A percentile compares a stretch with the other conserved stretches of the same genome.
Evolutionary conservation across 2,329 filamentous ascomycete genomes (phyloP).

Genomic region (Neurospora crassa): DNA sequence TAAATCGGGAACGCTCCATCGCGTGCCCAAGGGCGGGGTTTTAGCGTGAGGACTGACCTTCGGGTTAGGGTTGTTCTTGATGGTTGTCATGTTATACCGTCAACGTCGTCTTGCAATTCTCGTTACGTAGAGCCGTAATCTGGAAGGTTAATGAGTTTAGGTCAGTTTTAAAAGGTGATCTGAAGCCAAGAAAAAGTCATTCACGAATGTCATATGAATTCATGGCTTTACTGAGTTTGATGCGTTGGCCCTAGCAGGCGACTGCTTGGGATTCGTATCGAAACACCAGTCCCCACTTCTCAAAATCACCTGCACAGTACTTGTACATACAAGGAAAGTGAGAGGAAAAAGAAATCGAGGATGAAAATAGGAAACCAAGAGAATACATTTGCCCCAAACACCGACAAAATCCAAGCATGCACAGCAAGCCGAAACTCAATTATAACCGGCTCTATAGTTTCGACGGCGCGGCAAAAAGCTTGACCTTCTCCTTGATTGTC

Average conservation of each 20-base stretch:
- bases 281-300: neutral
- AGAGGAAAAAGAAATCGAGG: neutral
- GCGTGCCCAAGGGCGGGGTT: neutral
- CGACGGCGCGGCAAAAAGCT: conserved; percentile 11
- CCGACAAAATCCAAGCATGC: neutral
- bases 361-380: neutral
- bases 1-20: neutral
- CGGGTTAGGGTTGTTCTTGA: neutral
- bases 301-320: neutral
- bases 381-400: neutral
- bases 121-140: too few relatives aligned
- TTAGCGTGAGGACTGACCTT: neutral
- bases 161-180: too few relatives aligned
- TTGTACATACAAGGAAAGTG: neutral
- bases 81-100: neutral
- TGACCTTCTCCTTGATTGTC: conserved; percentile 44
- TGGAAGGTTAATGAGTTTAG: too few relatives aligned
- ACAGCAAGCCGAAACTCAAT: neutral
- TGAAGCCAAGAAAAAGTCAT: too few relatives aligned
- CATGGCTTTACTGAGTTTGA: neutral
- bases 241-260: neutral
- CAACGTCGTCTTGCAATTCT: neutral
- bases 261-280: neutral
- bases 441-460: conserved; percentile 13
- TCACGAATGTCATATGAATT: neutral